These are phyloP conservation scores for Suillus weaverae DNA, from an alignment of 768 basidiomycete species.

Conservation along the genomic window DNA sequence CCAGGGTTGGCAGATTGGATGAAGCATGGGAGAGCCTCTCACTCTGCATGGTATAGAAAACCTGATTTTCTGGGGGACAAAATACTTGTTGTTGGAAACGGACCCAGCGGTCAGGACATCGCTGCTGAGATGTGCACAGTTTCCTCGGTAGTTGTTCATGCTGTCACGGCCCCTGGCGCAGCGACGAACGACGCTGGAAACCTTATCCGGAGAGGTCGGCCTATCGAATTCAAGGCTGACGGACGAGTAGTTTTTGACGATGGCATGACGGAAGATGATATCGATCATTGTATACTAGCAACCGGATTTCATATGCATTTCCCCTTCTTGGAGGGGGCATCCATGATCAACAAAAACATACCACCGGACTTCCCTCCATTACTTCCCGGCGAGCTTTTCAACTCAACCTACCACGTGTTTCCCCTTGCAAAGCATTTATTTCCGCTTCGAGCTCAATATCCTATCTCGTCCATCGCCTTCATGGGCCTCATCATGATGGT, in stretches of 20 bases:
- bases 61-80: conserved; percentile 41
- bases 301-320: conserved; percentile 72
- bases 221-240: conserved; percentile 40
- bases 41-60: conserved; percentile 69
- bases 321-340: conserved; percentile 52
- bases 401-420: conserved; percentile 66
- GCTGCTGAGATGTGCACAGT: conserved; percentile 51
- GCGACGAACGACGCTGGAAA: conserved; percentile 38
- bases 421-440: conserved; percentile 73
- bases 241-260: conserved; percentile 61
- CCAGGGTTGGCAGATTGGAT: conserved; percentile 66
- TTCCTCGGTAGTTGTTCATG: conserved; percentile 54
- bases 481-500: conserved; percentile 59
- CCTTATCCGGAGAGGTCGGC: conserved; percentile 42
- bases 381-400: conserved; percentile 48
- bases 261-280: conserved; percentile 48
- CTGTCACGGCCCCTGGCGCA: conserved; percentile 32
- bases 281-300: conserved; percentile 70
- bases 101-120: conserved; percentile 74
- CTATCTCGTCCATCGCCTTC: conserved; percentile 61
- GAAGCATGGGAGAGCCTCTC: conserved; percentile 48
- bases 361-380: conserved; percentile 51
- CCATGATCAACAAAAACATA: conserved; percentile 35
- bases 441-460: conserved; percentile 48
- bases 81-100: conserved; percentile 50